A percentile compares a stretch with the other conserved stretches of the same genome.
Conservation (phyloP, 805 yeast species). For the Myxozyma sirexii region DNA sequence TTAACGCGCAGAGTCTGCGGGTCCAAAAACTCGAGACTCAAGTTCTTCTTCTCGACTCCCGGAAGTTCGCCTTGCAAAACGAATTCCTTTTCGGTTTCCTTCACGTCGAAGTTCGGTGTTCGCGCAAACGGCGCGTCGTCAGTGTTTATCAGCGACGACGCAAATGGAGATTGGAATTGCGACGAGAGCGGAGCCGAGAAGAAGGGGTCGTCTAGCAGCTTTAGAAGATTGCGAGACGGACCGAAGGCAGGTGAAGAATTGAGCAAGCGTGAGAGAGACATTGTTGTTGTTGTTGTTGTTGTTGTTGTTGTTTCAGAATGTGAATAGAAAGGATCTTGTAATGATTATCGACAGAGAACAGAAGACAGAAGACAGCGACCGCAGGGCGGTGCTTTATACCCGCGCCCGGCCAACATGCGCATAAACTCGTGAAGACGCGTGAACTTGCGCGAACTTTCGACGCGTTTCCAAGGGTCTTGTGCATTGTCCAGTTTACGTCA, state of each 20-base stretch:
- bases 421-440: background rate
- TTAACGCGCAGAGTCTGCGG: constrained; percentile 29
- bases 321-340: background rate
- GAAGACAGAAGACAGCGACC: background rate
- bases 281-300: background rate
- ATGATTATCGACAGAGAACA: constrained; percentile 3
- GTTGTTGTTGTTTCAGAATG: too few relatives aligned
- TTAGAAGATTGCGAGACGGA: constrained; percentile 13
- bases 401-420: background rate
- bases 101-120: constrained; percentile 31
- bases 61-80: constrained; percentile 34
- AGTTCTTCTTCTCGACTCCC: constrained; percentile 30
- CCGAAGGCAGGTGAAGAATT: constrained; percentile 15
- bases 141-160: background rate
- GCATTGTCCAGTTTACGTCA: constrained; percentile 1
- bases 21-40: constrained; percentile 31
- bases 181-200: constrained; percentile 18
- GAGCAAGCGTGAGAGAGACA: constrained; percentile 30
- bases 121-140: constrained; percentile 2
- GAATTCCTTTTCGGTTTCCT: constrained; percentile 31
- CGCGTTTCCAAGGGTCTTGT: constrained; percentile 11
- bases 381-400: background rate
- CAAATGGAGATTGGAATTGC: constrained; percentile 14
- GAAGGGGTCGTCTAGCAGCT: constrained; percentile 26
- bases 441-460: constrained; percentile 5